Evolutionary conservation across 1,284 basidiomycete genomes (phyloP), one percentile per base, ranked within the genome.

Genomic region (Rhizoctonia solani): DNA sequence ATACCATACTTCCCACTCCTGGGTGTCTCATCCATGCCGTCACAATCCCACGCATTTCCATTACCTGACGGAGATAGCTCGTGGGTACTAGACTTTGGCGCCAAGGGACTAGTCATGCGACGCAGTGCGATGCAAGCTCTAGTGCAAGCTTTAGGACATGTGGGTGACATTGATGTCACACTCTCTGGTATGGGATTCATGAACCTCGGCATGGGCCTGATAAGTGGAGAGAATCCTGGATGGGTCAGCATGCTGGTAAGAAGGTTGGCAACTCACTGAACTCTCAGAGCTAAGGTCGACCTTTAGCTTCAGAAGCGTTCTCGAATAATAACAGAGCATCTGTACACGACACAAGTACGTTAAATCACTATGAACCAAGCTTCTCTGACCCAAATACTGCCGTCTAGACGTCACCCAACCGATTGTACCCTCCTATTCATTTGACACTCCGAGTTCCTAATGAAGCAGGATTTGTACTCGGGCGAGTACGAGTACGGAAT

Each of bases 401-500:
- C 34, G 9, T 8, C 25, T 44, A 63, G 52, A 32, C 21, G 25
- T 68, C 55, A 13, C 67, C 54, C 4, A 53, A 29, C 6, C 46
- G 25, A n/a, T 29, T 49, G 9, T 30, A 61, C 44, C 65, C 69
- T 2, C 56, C 69, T 1, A n/a, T 69, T 23, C 67, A 69, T 5
- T 27, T 58, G 21, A 55, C 66, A 14, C 46, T 69, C 14, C 41
- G 59, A 30, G 19, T 56, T 3, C 67, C 69, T 5, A 19, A 41
- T 5, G 70, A 70, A 21, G 46, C 70, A 16, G 70, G 70, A 4
- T 69, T 69, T 30, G 13, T 44, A 9, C 66, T 71, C 8, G 69
- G 69, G 2, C 39, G 53, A 8, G 50, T 69, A 14, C 56, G 66
- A 23, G 69, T 71, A 11, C 30, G 23, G 16, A 44, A 65, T 19